Percentiles rank a stretch among this genome's conserved stretches.
Conservation (phyloP, 2,329 filamentous ascomycete genomes). For the Magnaporthiopsis rhizophila region DNA sequence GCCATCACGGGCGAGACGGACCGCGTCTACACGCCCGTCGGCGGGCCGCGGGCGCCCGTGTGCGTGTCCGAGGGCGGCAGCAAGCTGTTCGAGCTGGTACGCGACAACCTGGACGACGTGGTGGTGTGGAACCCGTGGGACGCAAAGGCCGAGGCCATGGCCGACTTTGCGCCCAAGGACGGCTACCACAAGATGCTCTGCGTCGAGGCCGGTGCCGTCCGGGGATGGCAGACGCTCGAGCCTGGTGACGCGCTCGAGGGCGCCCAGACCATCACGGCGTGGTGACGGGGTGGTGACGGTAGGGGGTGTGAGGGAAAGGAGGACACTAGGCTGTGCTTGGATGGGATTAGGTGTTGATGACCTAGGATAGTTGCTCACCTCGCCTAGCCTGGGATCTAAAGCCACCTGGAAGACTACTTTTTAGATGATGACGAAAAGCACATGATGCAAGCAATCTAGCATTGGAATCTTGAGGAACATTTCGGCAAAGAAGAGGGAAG, state of each 20-base stretch:
- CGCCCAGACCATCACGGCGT: conserved; percentile 44
- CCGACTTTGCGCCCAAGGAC: conserved; percentile 81
- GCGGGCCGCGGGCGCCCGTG: conserved; percentile 50
- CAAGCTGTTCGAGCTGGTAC: conserved; percentile 62
- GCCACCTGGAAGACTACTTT: neutral
- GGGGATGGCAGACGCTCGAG: conserved; percentile 76
- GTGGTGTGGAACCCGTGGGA: conserved; percentile 98
- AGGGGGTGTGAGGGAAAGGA: too few relatives aligned
- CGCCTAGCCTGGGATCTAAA: neutral
- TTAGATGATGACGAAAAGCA: neutral
- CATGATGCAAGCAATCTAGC: neutral
- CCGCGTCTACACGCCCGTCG: conserved; percentile 71
- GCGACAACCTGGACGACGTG: conserved; percentile 79
- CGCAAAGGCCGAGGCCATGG: conserved; percentile 73
- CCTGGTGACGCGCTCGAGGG: conserved; percentile 62
- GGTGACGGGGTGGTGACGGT: conserved; percentile 14
- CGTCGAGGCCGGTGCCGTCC: conserved; percentile 81
- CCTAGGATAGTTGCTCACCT: neutral
- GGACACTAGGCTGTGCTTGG: too few relatives aligned
- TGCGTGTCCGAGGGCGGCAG: conserved; percentile 55
- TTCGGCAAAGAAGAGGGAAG: neutral
- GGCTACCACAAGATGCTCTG: conserved; percentile 93
- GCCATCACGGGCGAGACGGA: conserved; percentile 74
- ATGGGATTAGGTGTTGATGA: neutral
- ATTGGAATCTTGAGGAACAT: neutral